These are phyloP conservation scores for Epithele typhae DNA, from an alignment of 768 basidiomycete genomes.

Conservation along the genomic window DNA sequence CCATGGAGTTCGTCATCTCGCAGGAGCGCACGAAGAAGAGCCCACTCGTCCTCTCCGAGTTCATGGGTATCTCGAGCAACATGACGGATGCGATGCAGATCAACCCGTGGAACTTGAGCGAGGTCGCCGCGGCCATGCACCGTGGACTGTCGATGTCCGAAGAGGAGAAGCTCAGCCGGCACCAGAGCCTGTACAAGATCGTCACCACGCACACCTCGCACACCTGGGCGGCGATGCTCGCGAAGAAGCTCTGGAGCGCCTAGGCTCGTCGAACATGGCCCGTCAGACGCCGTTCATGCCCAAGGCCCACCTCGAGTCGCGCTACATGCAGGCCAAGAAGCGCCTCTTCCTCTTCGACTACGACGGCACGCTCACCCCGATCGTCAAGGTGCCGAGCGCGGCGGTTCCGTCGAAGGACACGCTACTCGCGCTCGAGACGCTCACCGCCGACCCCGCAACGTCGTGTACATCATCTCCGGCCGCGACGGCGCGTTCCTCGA, in stretches of 20 bases:
- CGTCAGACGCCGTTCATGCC: conserved; percentile 84
- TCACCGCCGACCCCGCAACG: conserved; percentile 81
- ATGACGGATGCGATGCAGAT: conserved; percentile 88
- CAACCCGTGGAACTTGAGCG: conserved; percentile 95
- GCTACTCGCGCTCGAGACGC: conserved; percentile 64
- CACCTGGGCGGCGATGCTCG: conserved; percentile 87
- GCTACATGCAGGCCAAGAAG: conserved; percentile 72
- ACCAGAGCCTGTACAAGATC: conserved; percentile 72
- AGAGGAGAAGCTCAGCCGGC: conserved; percentile 69
- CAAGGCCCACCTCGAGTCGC: conserved; percentile 46
- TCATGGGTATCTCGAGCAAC: conserved; percentile 94
- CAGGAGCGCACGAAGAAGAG: conserved; percentile 81
- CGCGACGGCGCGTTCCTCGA: conserved; percentile 92
- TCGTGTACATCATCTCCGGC: conserved; percentile 97
- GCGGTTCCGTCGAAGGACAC: conserved; percentile 77
- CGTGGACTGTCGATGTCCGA: conserved; percentile 78
- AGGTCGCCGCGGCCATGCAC: conserved; percentile 88
- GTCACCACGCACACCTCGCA: conserved; percentile 94
- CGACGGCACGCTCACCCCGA: conserved; percentile 94
- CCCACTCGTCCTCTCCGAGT: conserved; percentile 91
- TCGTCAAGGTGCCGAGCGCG: conserved; percentile 90
- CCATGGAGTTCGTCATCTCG: conserved; percentile 96
- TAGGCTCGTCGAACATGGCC: conserved; percentile 74
- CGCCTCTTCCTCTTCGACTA: conserved; percentile 94
- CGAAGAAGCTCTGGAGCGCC: conserved; percentile 83